These are phyloP conservation scores for Rhodotorula sphaerocarpa DNA, from an alignment of 768 basidiomycete genomes.

Conservation along the genomic window DNA sequence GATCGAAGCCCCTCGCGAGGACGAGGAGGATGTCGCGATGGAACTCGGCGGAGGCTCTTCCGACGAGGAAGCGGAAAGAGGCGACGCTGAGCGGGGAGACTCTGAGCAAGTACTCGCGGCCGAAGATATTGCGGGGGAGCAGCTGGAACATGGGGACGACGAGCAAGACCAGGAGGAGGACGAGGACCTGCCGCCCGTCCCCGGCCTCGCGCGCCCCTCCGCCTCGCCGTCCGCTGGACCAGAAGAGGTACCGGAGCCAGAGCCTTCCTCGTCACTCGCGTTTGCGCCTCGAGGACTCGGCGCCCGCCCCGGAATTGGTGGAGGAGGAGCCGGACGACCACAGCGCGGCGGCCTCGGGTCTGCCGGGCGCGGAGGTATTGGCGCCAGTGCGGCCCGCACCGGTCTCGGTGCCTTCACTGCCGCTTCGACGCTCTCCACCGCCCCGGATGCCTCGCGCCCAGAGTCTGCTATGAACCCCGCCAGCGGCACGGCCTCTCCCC, in stretches of 20 bases:
- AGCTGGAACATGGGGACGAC: slow-evolving; percentile 44
- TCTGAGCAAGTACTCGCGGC: slow-evolving; percentile 42
- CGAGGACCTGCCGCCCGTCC: slow-evolving; percentile 44
- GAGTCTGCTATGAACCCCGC: slow-evolving; percentile 35
- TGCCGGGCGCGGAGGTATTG: slow-evolving; percentile 1
- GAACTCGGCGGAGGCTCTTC: slow-evolving; percentile 14
- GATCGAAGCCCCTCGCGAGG: slow-evolving; percentile 25
- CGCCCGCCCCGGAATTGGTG: slow-evolving; percentile 1
- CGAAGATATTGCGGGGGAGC: neutral
- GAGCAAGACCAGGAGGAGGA: slow-evolving; percentile 39
- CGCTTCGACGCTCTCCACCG: neutral
- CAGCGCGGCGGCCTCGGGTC: neutral
- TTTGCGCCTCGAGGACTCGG: slow-evolving; percentile 27
- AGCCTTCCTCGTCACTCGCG: neutral
- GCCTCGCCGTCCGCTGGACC: slow-evolving; percentile 16
- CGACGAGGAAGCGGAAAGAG: slow-evolving; percentile 44
- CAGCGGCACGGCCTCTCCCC: slow-evolving; percentile 11
- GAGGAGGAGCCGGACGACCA: neutral
- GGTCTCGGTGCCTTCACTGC: slow-evolving; percentile 7
- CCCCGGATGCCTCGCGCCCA: neutral
- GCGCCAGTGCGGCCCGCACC: slow-evolving; percentile 29
- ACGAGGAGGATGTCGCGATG: slow-evolving; percentile 31
- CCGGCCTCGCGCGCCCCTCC: slow-evolving; percentile 35
- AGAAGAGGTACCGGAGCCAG: slow-evolving; percentile 37
- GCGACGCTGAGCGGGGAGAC: slow-evolving; percentile 47